These are phyloP conservation scores for Neopestalotiopsis clavispora DNA, from an alignment of 2,329 filamentous ascomycete genomes.

Conservation along the genomic window DNA sequence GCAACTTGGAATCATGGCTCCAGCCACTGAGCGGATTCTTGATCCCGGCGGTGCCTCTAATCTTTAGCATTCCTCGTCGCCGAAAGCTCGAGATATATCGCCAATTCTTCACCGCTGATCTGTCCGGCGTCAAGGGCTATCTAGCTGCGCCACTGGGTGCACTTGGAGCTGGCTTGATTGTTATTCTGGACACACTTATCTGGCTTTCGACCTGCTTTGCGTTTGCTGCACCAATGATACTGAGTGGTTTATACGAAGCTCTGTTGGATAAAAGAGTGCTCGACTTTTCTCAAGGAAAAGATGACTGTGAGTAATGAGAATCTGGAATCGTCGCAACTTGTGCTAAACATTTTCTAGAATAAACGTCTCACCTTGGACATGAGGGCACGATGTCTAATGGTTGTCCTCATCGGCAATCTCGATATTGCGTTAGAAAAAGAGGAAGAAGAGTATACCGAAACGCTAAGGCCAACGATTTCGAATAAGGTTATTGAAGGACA, in stretches of 20 bases:
- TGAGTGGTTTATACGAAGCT: conserved; percentile 10
- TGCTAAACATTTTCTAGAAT: background rate
- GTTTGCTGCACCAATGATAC: conserved; percentile 12
- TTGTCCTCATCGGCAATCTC: conserved; percentile 9
- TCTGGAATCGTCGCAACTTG: background rate
- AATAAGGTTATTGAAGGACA: conserved; percentile 9
- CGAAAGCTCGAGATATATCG: conserved; percentile 12
- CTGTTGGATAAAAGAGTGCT: conserved; percentile 9
- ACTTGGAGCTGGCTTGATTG: conserved; percentile 4
- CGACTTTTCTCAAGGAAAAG: conserved; percentile 12
- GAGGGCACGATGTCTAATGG: conserved; percentile 12
- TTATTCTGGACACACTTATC: conserved; percentile 7
- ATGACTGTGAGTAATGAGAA: background rate
- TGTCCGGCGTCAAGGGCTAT: conserved; percentile 10
- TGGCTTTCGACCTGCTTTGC: conserved; percentile 16
- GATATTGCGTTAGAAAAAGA: background rate
- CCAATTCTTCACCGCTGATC: conserved; percentile 10
- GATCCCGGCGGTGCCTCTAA: conserved; percentile 6
- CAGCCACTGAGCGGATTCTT: conserved; percentile 12
- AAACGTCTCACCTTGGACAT: conserved; percentile 6
- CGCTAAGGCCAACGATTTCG: background rate
- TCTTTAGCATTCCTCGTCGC: conserved; percentile 13
- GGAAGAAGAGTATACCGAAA: background rate
- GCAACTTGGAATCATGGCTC: conserved; percentile 12
- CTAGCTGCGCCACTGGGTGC: conserved; percentile 9